Evolutionary conservation across 1,284 basidiomycete genomes (phyloP), one percentile per base, ranked within the genome.

Genomic region (Phellopilus nigrolimitatus): DNA sequence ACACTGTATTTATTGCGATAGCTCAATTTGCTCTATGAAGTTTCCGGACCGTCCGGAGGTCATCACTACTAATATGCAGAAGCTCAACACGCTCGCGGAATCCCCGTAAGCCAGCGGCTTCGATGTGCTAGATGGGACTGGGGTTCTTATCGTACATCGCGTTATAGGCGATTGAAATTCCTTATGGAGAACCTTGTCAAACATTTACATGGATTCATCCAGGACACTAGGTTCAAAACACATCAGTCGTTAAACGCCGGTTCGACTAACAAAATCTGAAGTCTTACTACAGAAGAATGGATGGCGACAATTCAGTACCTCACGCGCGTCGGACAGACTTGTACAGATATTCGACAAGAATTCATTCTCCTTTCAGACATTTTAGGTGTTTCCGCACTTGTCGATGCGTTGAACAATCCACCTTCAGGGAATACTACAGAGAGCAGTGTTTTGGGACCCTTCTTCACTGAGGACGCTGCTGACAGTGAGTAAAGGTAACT

Each of bases 221-320:
- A 74, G 44, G 89, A 92, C 65, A 85, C 84, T 0, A 71, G 70
- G 78, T 76, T 21, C 46, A 69, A 59, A 1, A 59, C 3, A 34
- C 12, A 5, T 24, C 9, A 17, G 34, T 36, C 12, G 34, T 38
- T 2, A 37, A 47, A 7, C 3, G 17, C n/a, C 8, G 3, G 27
- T 21, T 19, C 8, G 15, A 36, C 40, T 17, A 4, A 15, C 49
- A 39, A 25, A n/a, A 28, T 15, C 53, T 19, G 10, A 38, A 79
- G 80, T 52, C 66, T 92, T 44, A 88, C 88, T 7, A 84, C 83
- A 0, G 84, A 91, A 6, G 91, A 94, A 70, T 94, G 91, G 91
- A 85, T 88, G 81, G 67, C 73, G 15, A 73, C 85, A 0, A 82
- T 92, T 60, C 66, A 84, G 55, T 92, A 91, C 69, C 70, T 93